Percentiles rank a stretch among this genome's conserved stretches.
These are phyloP conservation scores for Phytophthora litchii DNA, from an alignment of 352 stramenopile genomes.

Conservation along the genomic window DNA sequence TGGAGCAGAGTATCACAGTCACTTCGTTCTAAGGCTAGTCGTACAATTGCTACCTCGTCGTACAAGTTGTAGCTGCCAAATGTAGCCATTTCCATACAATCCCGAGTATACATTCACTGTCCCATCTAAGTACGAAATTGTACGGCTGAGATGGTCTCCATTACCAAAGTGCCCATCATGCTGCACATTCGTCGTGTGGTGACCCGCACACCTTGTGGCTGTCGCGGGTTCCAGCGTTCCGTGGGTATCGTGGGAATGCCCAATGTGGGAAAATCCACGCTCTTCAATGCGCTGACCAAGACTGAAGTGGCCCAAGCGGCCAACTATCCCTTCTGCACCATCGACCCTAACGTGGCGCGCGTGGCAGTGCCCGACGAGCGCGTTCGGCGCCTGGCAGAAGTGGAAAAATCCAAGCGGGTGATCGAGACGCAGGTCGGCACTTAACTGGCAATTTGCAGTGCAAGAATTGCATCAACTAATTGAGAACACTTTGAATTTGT, in stretches of 20 bases:
- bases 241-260: constrained; percentile 90
- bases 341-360: constrained; percentile 84
- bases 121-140: constrained; percentile 7
- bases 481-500: constrained; percentile 15
- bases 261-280: constrained; percentile 89
- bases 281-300: constrained; percentile 90
- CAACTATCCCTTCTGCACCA: constrained; percentile 92
- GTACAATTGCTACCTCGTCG: too few relatives aligned
- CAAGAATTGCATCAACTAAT: constrained; percentile 11
- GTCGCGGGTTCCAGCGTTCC: constrained; percentile 74
- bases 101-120: neutral
- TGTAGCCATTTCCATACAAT: constrained; percentile 24
- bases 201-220: constrained; percentile 9
- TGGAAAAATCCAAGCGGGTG: constrained; percentile 79
- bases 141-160: constrained; percentile 13
- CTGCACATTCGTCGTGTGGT: constrained; percentile 19
- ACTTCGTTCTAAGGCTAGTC: constrained; percentile 16
- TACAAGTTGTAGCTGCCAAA: constrained; percentile 9
- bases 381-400: constrained; percentile 63
- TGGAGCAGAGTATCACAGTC: constrained; percentile 30
- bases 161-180: constrained; percentile 21
- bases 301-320: constrained; percentile 83
- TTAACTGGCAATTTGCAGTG: neutral
- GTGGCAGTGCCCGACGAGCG: constrained; percentile 75
- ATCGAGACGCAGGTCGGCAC: constrained; percentile 63